Evolutionary conservation across 495 filamentous ascomycete genomes (phyloP), one percentile per base, ranked within the genome.

Genomic region (Massariosphaeria phaeospora): DNA sequence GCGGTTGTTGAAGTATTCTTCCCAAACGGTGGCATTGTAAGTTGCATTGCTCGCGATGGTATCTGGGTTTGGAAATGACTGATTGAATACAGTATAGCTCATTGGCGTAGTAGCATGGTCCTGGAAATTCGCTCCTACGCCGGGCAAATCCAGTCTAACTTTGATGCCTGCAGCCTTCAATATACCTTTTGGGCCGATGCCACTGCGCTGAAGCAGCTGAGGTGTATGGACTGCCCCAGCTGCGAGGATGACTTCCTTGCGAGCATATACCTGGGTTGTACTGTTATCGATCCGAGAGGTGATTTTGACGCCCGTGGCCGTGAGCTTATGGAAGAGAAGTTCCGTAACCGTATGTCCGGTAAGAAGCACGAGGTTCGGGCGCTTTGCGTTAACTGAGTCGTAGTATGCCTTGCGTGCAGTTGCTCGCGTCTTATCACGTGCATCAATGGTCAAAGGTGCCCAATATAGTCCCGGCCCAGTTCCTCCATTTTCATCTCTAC

Each of bases 181-280:
- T 3, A 60, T 26, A 15, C 12, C 20, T 36, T 55, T 54, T 3
- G 57, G 50, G 1, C 57, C 57, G 30, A 60, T 34, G 17, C 57
- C 57, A 20, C 21, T 30, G 25, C 39, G 15, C 36, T 54, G 49
- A 11, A 60, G 35, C 2, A 60, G 12, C 33, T 55, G 42, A 1
- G 57, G 57, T 3, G 57, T 54, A 9, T 34, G 24, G 1, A 60
- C 36, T 31, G 48, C 50, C 1, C 57, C 57, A 18, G 50, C 49
- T 10, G 57, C 49, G 3, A 60, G 41, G 35, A 60, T 78, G 8
- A 82, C 77, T 60, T 84, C 81, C 43, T 73, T 73, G 5, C 64
- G 69, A 0, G 78, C 79, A n/a, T 58, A 68, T 3, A 40, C 15
- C 38, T 21, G 38, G 38, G 38, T 21, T 40, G 38, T 4, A 40